phyloP scores from a whole-genome alignment of 257 asterid genomes.

The Forsythia viridissima region DNA sequence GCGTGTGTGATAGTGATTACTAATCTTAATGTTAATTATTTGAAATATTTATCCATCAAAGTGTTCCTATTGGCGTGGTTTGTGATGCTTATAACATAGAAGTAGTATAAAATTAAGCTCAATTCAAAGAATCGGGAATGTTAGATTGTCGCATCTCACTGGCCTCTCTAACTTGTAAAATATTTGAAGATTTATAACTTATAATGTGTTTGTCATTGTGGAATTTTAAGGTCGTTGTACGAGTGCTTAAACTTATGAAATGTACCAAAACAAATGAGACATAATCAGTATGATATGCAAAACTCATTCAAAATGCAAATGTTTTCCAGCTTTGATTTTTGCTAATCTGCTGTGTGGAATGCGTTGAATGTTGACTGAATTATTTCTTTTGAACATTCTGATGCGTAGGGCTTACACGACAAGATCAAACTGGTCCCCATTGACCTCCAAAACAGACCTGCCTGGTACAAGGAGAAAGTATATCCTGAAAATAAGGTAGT shows the following conservation, averaged over 20 bases:
- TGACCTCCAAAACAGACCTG: conserved; percentile 53
- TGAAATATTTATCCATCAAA: background rate
- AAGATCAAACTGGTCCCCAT: conserved; percentile 59
- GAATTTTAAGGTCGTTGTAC: background rate
- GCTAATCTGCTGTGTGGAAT: background rate
- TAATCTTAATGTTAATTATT: background rate
- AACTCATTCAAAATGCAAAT: background rate
- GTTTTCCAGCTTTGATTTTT: background rate
- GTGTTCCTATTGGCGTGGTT: background rate
- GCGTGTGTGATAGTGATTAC: background rate
- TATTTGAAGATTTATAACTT: background rate
- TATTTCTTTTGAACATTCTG: background rate
- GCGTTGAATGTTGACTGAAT: background rate
- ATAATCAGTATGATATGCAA: background rate
- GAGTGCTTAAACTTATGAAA: background rate
- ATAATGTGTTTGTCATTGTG: background rate
- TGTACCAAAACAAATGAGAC: background rate
- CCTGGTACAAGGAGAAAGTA: conserved; percentile 75
- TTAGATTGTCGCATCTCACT: background rate
- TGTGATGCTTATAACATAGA: background rate
- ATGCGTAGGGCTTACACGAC: conserved; percentile 52
- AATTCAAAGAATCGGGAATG: background rate
- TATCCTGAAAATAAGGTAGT: conserved; percentile 59
- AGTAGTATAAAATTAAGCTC: background rate
- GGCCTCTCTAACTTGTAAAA: background rate